phyloP scores from a whole-genome alignment of 345 rosid genomes.

The Ceriops decandra region DNA sequence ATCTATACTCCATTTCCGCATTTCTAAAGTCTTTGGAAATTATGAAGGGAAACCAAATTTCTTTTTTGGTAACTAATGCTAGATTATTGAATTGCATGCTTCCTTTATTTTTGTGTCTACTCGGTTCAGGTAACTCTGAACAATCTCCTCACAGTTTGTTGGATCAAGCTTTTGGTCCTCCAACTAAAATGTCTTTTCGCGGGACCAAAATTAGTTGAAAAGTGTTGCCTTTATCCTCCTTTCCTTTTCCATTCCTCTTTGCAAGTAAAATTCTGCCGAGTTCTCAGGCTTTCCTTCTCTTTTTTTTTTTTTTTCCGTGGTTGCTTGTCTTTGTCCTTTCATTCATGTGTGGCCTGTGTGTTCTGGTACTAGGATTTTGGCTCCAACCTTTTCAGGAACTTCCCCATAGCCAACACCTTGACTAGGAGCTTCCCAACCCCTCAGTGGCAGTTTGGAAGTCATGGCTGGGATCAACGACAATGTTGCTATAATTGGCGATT shows the following conservation, averaged over 20 bases:
- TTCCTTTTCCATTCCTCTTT: not conserved
- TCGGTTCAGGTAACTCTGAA: too few relatives aligned
- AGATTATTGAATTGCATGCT: too few relatives aligned
- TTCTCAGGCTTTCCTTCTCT: not conserved
- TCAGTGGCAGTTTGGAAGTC: constrained; percentile 14
- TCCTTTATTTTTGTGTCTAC: too few relatives aligned
- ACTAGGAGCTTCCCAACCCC: constrained; percentile 17
- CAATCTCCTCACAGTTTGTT: too few relatives aligned
- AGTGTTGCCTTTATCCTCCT: not conserved
- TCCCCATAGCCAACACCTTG: constrained; percentile 11
- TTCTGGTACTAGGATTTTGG: constrained; percentile 3
- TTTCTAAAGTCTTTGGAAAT: too few relatives aligned
- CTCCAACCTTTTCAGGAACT: constrained; percentile 35
- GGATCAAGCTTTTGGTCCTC: too few relatives aligned
- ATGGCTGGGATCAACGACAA: constrained; percentile 73
- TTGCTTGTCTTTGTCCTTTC: not conserved
- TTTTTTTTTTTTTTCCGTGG: not conserved
- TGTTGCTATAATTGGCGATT: constrained; percentile 71
- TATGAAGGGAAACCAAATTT: too few relatives aligned
- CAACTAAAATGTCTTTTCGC: too few relatives aligned
- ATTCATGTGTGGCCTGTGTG: not conserved
- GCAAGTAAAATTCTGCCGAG: not conserved
- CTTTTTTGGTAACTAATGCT: too few relatives aligned
- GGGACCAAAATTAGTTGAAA: not conserved
- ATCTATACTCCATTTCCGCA: too few relatives aligned